A percentile compares a stretch with the other conserved stretches of the same genome.
Conservation (phyloP, 1,284 basidiomycete genomes). For the Pyrrhoderma lamaoense region DNA sequence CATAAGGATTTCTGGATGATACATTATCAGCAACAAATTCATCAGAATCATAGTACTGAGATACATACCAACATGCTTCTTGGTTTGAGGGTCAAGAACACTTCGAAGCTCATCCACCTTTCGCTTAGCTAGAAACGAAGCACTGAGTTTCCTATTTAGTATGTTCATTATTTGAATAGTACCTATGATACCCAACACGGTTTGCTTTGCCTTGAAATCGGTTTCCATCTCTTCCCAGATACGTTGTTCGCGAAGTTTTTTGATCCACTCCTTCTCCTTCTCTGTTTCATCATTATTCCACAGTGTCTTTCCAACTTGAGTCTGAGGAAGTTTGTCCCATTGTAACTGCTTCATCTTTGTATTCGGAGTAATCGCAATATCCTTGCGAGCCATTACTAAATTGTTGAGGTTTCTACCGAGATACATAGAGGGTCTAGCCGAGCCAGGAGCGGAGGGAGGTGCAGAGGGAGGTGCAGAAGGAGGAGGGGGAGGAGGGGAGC, state of each 20-base stretch:
- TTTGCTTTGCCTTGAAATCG: slow-evolving; percentile 95
- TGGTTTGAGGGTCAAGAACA: slow-evolving; percentile 84
- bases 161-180: too few relatives aligned
- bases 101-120: slow-evolving; percentile 82
- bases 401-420: slow-evolving; percentile 51
- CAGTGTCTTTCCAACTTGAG: slow-evolving; percentile 76
- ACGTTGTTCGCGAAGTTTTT: slow-evolving; percentile 75
- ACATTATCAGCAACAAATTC: not conserved
- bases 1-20: slow-evolving; percentile 73
- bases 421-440: slow-evolving; percentile 52
- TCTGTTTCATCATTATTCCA: slow-evolving; percentile 70
- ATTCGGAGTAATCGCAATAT: slow-evolving; percentile 76
- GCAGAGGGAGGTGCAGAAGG: slow-evolving; percentile 37
- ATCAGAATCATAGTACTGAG: not conserved
- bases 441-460: slow-evolving; percentile 42
- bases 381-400: slow-evolving; percentile 67
- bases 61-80: slow-evolving; percentile 79
- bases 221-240: slow-evolving; percentile 97
- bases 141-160: too few relatives aligned
- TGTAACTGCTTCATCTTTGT: slow-evolving; percentile 97
- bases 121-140: slow-evolving; percentile 63
- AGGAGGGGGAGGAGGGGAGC: slow-evolving; percentile 31
- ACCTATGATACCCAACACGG: slow-evolving; percentile 81
- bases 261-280: slow-evolving; percentile 71
- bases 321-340: slow-evolving; percentile 94